These are phyloP conservation scores for Globisporangium solare DNA, from an alignment of 352 stramenopile genomes.

Conservation along the genomic window DNA sequence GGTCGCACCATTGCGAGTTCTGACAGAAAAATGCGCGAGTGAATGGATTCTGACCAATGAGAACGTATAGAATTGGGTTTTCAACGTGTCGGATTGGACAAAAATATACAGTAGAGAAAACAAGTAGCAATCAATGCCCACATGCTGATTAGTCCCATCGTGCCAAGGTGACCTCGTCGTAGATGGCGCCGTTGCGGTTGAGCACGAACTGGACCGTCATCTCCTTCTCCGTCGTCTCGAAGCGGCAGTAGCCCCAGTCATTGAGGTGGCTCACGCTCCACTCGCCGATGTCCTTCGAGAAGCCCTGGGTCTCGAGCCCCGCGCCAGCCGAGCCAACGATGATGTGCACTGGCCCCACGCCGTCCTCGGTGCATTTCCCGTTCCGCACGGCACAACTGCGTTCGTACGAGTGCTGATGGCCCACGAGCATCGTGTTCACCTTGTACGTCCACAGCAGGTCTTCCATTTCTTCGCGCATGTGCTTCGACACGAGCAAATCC, in stretches of 20 bases:
- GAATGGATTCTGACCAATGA: too few relatives aligned
- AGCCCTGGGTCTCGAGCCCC: constrained; percentile 55
- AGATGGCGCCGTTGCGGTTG: constrained; percentile 76
- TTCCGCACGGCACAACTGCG: constrained; percentile 79
- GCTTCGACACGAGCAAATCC: constrained; percentile 62
- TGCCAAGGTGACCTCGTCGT: constrained; percentile 65
- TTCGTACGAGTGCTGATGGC: constrained; percentile 92
- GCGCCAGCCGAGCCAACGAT: constrained; percentile 83
- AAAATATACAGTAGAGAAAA: too few relatives aligned
- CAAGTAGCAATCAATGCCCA: too few relatives aligned
- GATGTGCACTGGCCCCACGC: constrained; percentile 80
- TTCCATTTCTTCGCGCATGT: constrained; percentile 88
- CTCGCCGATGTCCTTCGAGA: constrained; percentile 61
- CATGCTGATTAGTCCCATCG: constrained; percentile 40
- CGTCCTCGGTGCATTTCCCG: constrained; percentile 67
- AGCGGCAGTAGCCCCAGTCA: constrained; percentile 71
- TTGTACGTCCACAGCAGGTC: constrained; percentile 82
- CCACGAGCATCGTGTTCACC: constrained; percentile 89
- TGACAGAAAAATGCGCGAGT: too few relatives aligned
- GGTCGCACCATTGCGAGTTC: too few relatives aligned
- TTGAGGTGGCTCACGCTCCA: constrained; percentile 81
- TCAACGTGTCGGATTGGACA: too few relatives aligned
- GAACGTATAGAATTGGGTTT: too few relatives aligned
- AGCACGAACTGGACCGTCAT: constrained; percentile 78
- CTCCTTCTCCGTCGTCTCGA: constrained; percentile 52